Conservation (phyloP, 169 alveolate species). For the Toxoplasma gondii region DNA sequence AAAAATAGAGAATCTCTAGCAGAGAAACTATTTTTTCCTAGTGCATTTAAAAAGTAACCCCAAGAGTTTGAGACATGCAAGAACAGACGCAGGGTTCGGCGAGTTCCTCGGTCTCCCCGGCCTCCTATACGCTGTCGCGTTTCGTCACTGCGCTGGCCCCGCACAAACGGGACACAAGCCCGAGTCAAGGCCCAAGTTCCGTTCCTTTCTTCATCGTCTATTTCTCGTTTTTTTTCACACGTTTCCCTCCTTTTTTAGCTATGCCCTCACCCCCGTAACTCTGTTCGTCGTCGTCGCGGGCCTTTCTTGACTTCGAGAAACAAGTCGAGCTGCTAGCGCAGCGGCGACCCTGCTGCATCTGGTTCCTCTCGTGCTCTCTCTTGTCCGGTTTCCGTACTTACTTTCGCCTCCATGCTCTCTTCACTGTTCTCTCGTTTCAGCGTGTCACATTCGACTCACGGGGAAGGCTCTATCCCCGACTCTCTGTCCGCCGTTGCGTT, state of each 20-base stretch:
- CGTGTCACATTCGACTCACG: background rate
- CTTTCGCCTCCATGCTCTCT: background rate
- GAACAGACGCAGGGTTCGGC: too few relatives aligned
- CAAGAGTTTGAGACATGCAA: too few relatives aligned
- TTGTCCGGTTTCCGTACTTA: background rate
- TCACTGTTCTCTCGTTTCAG: background rate
- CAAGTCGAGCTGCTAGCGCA: background rate
- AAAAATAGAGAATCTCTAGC: too few relatives aligned
- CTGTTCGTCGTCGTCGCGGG: background rate
- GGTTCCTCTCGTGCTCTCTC: background rate
- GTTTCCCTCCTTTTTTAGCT: background rate
- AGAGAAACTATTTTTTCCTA: too few relatives aligned
- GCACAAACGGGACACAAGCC: too few relatives aligned
- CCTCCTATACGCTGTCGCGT: too few relatives aligned
- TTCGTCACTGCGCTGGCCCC: too few relatives aligned
- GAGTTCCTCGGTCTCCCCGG: too few relatives aligned
- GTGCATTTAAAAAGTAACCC: too few relatives aligned
- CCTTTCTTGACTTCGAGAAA: background rate
- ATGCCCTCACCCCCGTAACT: background rate
- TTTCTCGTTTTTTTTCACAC: background rate
- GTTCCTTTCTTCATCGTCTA: background rate
- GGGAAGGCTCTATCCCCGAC: background rate
- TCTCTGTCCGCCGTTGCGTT: background rate
- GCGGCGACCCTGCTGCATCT: background rate
- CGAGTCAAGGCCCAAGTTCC: background rate